Percentiles rank a stretch among this genome's conserved stretches.
Conservation (phyloP, 257 asterid species). For the Ballota nigra region DNA sequence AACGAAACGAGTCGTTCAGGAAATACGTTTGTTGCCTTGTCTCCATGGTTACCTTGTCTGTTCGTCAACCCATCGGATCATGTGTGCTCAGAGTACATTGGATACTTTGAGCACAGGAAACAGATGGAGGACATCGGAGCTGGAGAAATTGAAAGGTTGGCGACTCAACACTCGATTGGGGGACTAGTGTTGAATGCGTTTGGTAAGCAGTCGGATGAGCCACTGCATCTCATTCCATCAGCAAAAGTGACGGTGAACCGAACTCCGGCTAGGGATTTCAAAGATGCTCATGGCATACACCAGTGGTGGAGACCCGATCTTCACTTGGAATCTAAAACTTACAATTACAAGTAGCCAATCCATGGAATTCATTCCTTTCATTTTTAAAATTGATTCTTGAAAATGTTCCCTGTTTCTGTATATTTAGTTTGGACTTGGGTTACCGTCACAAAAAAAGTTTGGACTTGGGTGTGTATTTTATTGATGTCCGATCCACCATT, state of each 20-base stretch:
- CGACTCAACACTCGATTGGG: slow-evolving; percentile 79
- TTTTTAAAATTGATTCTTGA: slow-evolving; percentile 16
- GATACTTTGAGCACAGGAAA: slow-evolving; percentile 80
- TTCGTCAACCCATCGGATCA: slow-evolving; percentile 72
- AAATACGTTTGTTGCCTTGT: slow-evolving; percentile 44
- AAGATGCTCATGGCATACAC: slow-evolving; percentile 88
- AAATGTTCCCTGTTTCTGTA: background rate
- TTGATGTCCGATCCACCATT: background rate
- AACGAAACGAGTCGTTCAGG: slow-evolving; percentile 35
- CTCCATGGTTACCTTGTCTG: slow-evolving; percentile 67
- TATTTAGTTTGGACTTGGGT: background rate
- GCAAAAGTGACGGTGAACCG: slow-evolving; percentile 58
- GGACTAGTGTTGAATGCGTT: slow-evolving; percentile 62
- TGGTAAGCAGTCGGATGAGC: slow-evolving; percentile 67
- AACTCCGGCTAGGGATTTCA: slow-evolving; percentile 49
- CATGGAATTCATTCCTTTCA: background rate
- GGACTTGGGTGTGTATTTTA: background rate
- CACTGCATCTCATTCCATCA: slow-evolving; percentile 82
- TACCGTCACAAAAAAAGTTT: too few species aligned
- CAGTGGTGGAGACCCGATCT: slow-evolving; percentile 90
- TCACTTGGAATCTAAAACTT: slow-evolving; percentile 44
- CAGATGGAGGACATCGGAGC: slow-evolving; percentile 79
- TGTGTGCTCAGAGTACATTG: slow-evolving; percentile 75
- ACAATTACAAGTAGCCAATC: slow-evolving; percentile 27
- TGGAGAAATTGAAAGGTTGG: slow-evolving; percentile 67